Percentiles rank a stretch among this genome's conserved stretches.
phyloP scores from a whole-genome alignment of 345 rosid species.

The Syzygium oleosum region DNA sequence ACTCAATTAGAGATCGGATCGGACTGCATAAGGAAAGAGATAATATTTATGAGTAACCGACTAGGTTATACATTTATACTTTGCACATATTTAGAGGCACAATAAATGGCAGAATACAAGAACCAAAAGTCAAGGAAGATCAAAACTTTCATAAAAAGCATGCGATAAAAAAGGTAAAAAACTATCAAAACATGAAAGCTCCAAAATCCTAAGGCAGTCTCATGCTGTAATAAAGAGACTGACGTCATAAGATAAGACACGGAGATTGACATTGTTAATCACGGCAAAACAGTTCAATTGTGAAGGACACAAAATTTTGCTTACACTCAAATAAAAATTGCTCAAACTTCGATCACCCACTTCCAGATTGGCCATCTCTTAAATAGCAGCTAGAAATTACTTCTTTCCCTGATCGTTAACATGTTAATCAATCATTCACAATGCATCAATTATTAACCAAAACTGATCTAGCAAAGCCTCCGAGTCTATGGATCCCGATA shows the following conservation, averaged over 20 bases:
- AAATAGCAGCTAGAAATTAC: background rate
- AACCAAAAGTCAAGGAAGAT: background rate
- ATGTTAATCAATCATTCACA: background rate
- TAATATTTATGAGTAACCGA: background rate
- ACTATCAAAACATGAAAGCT: background rate
- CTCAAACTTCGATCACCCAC: background rate
- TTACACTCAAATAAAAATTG: background rate
- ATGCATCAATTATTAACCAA: background rate
- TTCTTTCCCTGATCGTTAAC: background rate
- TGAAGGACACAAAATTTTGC: background rate
- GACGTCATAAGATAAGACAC: background rate
- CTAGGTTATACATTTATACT: background rate
- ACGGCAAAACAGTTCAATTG: background rate
- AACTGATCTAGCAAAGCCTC: background rate
- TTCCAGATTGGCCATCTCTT: background rate
- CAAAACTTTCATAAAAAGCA: background rate
- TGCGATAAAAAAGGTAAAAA: background rate
- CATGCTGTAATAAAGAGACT: background rate
- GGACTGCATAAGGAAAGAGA: constrained; percentile 50
- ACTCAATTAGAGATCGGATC: constrained; percentile 78
- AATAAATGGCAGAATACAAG: background rate
- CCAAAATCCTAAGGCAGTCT: background rate
- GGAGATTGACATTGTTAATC: background rate
- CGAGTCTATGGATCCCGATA: background rate
- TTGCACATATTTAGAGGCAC: background rate